A percentile compares a stretch with the other conserved stretches of the same genome.
Conservation (phyloP, 495 filamentous ascomycete species). For the Neurospora sp. region DNA sequence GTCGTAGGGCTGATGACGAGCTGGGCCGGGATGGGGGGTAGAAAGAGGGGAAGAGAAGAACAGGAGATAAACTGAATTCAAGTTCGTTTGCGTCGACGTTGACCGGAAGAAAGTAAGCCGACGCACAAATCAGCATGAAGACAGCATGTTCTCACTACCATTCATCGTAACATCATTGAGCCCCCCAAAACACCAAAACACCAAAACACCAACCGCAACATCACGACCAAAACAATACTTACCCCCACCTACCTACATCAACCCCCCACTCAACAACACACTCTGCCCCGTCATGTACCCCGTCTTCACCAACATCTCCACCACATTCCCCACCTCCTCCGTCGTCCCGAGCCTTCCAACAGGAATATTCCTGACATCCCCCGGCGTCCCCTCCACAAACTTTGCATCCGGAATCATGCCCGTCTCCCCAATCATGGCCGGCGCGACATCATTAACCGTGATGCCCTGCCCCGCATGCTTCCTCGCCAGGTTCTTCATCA, state of each 20-base stretch:
- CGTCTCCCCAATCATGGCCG: constrained; percentile 63
- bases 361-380: constrained; percentile 44
- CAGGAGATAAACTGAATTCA: not conserved
- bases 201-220: not conserved
- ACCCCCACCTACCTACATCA: constrained; percentile 22
- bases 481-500: constrained; percentile 57
- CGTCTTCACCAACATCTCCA: constrained; percentile 56
- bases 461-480: constrained; percentile 53
- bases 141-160: not conserved
- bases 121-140: not conserved
- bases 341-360: constrained; percentile 54
- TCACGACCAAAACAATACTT: not conserved
- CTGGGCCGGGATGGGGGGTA: not conserved
- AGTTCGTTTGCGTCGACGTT: not conserved
- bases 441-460: constrained; percentile 66
- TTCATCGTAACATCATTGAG: not conserved
- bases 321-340: constrained; percentile 57
- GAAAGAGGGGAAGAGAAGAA: not conserved
- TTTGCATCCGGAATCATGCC: constrained; percentile 53
- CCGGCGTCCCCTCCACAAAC: constrained; percentile 36
- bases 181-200: not conserved
- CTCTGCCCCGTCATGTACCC: constrained; percentile 62
- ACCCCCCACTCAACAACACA: constrained; percentile 46
- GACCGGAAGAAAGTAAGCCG: not conserved
- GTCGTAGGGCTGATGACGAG: not conserved